phyloP scores from a whole-genome alignment of 192 early-diverging fungal species.

The Entrophospora sp. region DNA sequence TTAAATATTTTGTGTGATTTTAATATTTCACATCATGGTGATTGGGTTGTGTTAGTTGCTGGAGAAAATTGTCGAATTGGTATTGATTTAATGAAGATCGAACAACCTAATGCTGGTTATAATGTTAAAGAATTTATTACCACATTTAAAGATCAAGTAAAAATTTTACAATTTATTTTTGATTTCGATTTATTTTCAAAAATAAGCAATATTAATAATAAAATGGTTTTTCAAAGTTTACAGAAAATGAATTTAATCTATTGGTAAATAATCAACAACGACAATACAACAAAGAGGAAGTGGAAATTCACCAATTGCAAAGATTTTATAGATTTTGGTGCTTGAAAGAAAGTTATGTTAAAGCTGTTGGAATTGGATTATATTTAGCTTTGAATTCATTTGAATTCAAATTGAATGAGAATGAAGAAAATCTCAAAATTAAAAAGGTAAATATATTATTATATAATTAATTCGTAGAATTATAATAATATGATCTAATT shows the following conservation, averaged over 20 bases:
- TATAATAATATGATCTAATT: not conserved
- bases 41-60: constrained; percentile 49
- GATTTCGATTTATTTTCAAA: not conserved
- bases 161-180: not conserved
- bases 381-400: constrained; percentile 35
- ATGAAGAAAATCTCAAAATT: constrained; percentile 3
- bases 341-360: constrained; percentile 50
- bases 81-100: constrained; percentile 43
- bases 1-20: constrained; percentile 19
- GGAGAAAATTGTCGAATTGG: constrained; percentile 27
- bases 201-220: not conserved
- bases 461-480: not conserved
- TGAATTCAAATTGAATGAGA: constrained; percentile 31
- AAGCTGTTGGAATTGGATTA: constrained; percentile 48
- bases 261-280: constrained; percentile 5
- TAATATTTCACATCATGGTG: constrained; percentile 52
- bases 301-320: constrained; percentile 25
- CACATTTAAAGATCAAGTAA: constrained; percentile 28
- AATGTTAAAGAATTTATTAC: constrained; percentile 29
- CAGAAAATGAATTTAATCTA: constrained; percentile 17
- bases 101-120: constrained; percentile 29
- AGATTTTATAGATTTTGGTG: constrained; percentile 47
- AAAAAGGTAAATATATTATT: not conserved
- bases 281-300: too few relatives aligned
- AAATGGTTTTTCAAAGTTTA: constrained; percentile 7